These are phyloP conservation scores for Lasiodiplodia theobromae DNA, from an alignment of 2,329 filamentous ascomycete genomes.

Conservation along the genomic window DNA sequence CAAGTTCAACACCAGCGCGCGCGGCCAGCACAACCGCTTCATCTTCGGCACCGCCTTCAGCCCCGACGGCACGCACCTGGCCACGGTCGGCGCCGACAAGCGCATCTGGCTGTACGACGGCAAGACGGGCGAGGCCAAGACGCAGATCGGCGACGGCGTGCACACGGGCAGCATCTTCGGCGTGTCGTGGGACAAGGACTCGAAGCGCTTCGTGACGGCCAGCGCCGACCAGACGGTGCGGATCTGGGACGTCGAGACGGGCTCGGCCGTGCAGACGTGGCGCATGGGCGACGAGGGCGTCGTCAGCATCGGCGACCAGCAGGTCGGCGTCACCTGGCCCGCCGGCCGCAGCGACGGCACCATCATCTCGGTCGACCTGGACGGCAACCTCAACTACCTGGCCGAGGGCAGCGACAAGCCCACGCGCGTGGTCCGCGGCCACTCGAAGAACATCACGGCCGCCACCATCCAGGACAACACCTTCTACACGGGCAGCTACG, in stretches of 20 bases:
- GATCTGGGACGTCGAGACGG: conserved; percentile 87
- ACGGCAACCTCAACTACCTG: conserved; percentile 90
- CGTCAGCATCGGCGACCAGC: conserved; percentile 80
- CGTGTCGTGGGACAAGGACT: conserved; percentile 88
- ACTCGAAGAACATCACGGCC: conserved; percentile 90
- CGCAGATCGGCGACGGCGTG: conserved; percentile 78
- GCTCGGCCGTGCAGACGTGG: conserved; percentile 82
- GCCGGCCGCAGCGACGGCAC: conserved; percentile 81
- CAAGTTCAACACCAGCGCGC: conserved; percentile 88
- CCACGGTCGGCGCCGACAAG: conserved; percentile 91
- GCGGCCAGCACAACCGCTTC: conserved; percentile 84
- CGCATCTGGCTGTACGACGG: conserved; percentile 95
- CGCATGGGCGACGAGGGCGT: conserved; percentile 76
- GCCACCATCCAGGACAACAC: conserved; percentile 69
- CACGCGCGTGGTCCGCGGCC: conserved; percentile 77
- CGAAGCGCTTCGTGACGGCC: conserved; percentile 84
- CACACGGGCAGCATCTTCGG: conserved; percentile 94
- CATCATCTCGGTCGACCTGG: conserved; percentile 87
- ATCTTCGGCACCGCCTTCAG: conserved; percentile 89
- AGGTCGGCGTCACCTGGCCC: conserved; percentile 93
- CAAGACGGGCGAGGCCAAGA: conserved; percentile 86
- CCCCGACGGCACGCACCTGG: conserved; percentile 80
- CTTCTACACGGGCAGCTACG: conserved; percentile 89
- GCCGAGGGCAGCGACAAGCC: conserved; percentile 74
- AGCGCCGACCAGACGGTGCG: conserved; percentile 95